Conservation (phyloP, 1,284 basidiomycete genomes). For the Earliella scabrosa region DNA sequence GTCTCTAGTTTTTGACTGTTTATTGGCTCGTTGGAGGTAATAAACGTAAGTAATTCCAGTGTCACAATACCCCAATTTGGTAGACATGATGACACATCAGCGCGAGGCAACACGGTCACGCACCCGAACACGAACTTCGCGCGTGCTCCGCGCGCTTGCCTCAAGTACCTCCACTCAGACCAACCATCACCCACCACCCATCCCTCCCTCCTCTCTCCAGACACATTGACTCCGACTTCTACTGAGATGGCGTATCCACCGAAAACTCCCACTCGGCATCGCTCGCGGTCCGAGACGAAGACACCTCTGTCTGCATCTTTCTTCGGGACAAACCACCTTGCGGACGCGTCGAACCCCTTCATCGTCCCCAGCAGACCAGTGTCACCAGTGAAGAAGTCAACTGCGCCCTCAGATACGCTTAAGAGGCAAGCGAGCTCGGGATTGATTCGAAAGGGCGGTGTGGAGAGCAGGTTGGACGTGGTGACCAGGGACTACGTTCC, state of each 20-base stretch:
- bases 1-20: too few species aligned
- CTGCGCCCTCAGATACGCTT: constrained; percentile 56
- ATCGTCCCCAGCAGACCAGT: constrained; percentile 53
- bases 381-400: constrained; percentile 67
- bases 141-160: too few species aligned
- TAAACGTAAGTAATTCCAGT: too few species aligned
- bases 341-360: constrained; percentile 66
- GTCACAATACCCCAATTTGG: too few species aligned
- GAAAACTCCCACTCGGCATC: constrained; percentile 68
- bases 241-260: constrained; percentile 44
- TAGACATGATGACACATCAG: too few species aligned
- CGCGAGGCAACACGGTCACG: too few species aligned
- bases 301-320: constrained; percentile 75
- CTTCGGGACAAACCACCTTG: constrained; percentile 54
- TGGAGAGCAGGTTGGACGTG: constrained; percentile 76
- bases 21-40: too few species aligned
- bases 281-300: constrained; percentile 71
- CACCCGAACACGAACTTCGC: too few species aligned
- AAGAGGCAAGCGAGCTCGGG: constrained; percentile 66
- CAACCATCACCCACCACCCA: too few species aligned
- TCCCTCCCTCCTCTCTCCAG: too few species aligned
- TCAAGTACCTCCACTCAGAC: too few species aligned
- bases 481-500: constrained; percentile 60
- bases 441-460: constrained; percentile 73
- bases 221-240: too few species aligned